Percentiles rank a stretch among this genome's conserved stretches.
These are phyloP conservation scores for Closterium sp. DNA, from an alignment of 139 green algal genomes.

Conservation along the genomic window DNA sequence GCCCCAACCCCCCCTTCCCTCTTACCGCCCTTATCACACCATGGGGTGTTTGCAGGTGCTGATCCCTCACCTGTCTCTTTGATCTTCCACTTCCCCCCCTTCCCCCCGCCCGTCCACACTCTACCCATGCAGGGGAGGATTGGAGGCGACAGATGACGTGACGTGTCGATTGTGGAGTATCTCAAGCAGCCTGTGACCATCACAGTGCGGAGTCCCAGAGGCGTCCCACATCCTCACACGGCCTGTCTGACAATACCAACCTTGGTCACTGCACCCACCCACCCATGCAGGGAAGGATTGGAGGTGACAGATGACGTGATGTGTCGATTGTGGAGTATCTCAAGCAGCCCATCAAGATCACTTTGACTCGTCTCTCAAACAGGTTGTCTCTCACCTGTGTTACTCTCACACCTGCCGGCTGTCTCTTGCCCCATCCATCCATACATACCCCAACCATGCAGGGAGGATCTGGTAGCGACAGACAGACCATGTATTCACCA, in stretches of 20 bases:
- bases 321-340: slow-evolving; percentile 97
- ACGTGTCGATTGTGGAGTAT: slow-evolving; percentile 97
- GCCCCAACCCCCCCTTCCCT: too few relatives aligned
- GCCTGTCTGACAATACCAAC: too few relatives aligned
- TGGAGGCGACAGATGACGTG: slow-evolving; percentile 97
- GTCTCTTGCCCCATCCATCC: too few relatives aligned
- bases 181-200: slow-evolving; percentile 87
- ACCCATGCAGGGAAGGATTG: slow-evolving; percentile 59
- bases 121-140: slow-evolving; percentile 51
- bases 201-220: too few relatives aligned
- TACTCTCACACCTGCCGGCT: background rate
- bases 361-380: slow-evolving; percentile 25
- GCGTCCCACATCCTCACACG: too few relatives aligned
- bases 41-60: too few relatives aligned
- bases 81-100: too few relatives aligned
- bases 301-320: slow-evolving; percentile 98
- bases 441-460: background rate
- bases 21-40: too few relatives aligned
- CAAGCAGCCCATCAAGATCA: slow-evolving; percentile 87
- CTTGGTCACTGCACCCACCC: too few relatives aligned
- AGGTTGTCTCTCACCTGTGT: background rate
- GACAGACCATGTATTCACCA: too few relatives aligned
- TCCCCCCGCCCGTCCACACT: too few relatives aligned
- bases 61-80: too few relatives aligned
- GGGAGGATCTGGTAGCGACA: background rate